Evolutionary conservation across 176 grass and related monocot species (phyloP), one percentile per base, ranked within the genome.

Genomic region (Triticum urartu): DNA sequence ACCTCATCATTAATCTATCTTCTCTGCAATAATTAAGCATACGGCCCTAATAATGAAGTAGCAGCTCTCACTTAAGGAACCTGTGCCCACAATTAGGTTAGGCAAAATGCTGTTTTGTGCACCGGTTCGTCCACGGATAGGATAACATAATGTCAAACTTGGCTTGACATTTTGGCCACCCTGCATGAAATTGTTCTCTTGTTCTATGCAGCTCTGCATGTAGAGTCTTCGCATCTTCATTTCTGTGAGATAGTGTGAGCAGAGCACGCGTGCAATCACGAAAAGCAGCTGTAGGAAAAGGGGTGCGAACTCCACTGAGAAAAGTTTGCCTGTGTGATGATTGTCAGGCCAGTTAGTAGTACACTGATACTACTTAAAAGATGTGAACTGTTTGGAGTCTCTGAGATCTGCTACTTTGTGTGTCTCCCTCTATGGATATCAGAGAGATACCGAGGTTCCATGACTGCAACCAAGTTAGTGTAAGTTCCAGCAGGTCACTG

Each of bases 391-490:
- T 5, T 52, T 17, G 12, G 48, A 52, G 48, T 4, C 42, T 50
- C 47, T 4, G 47, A 50, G 47, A 32, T 42, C 42, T 38, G 40
- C 67, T 81, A 77, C 62, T 61, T 87, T 26, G 38, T 86, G 38
- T 86, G 88, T 54, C 84, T 82, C 72, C 11, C 73, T 65, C 64
- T 79, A 39, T 54, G 20, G 50, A 79, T 8, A 64, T 43, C 35
- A 21, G 66, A 74, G 26, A 11, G 39, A 20, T 10, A 7, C 25
- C 4, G 64, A 43, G 47, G 17, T 7, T 60, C 22, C 61, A 68
- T 58, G 45, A n/a, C 5, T 82, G 17, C 70, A 64, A 33, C 39
- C 50, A 78, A 81, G 45, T 12, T 78, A 36, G 71, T 47, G 2
- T 62, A 28, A 59, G 48, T 64, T 83, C 71, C 83, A 64, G 33